A percentile compares a stretch with the other conserved stretches of the same genome.
Evolutionary conservation across 257 asterid genomes (phyloP).

Genomic region (Misopates orontium): DNA sequence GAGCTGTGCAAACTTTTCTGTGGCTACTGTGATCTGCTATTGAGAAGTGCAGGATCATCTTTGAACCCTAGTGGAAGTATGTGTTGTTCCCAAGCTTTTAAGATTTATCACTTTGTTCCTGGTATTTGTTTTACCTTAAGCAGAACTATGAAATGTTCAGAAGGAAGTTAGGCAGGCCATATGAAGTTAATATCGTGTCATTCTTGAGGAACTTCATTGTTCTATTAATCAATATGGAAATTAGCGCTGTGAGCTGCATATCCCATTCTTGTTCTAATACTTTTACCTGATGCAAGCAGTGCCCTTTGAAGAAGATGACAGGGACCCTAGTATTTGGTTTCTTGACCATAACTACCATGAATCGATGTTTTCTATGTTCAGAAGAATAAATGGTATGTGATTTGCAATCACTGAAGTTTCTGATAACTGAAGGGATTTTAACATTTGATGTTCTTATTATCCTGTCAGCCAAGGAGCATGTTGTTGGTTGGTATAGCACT

Average conservation of each 20-base stretch:
- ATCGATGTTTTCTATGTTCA: constrained; percentile 91
- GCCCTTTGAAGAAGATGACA: constrained; percentile 97
- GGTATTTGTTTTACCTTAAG: background rate
- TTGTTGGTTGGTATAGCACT: constrained; percentile 98
- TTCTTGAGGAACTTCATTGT: background rate
- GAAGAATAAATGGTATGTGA: constrained; percentile 80
- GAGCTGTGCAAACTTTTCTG: constrained; percentile 13
- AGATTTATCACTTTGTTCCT: background rate
- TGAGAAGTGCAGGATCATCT: background rate
- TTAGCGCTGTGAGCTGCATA: constrained; percentile 8
- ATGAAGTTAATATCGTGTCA: background rate
- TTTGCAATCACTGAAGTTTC: constrained; percentile 17
- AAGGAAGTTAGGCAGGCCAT: too few relatives aligned
- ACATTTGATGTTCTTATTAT: constrained; percentile 23
- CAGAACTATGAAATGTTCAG: background rate
- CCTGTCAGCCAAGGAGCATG: constrained; percentile 92
- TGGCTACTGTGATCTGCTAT: background rate
- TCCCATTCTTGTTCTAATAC: constrained; percentile 19
- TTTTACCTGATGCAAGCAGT: constrained; percentile 47
- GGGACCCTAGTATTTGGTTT: constrained; percentile 93
- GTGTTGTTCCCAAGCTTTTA: background rate
- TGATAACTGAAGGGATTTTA: background rate
- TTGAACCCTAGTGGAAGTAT: too few relatives aligned
- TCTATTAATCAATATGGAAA: background rate
- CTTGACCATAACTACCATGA: constrained; percentile 98